A percentile compares a stretch with the other conserved stretches of the same genome.
These are phyloP conservation scores for Aspergillus felis DNA, from an alignment of 2,329 filamentous ascomycete species.

Conservation along the genomic window DNA sequence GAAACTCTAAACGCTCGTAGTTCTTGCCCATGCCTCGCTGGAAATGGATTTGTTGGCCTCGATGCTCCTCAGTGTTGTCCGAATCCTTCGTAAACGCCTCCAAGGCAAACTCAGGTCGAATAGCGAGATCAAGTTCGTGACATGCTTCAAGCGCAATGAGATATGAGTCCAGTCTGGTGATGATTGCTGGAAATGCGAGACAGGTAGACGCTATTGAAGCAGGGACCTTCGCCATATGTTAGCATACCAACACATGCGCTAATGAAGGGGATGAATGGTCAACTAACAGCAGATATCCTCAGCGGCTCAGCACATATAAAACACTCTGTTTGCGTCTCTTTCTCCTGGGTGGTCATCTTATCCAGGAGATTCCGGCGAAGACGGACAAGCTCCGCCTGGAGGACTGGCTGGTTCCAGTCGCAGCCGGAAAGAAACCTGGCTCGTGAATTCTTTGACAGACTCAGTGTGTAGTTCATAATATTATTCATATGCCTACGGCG, in stretches of 20 bases:
- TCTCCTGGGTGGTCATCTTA: constrained; percentile 52
- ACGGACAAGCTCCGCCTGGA: constrained; percentile 69
- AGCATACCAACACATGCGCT: constrained; percentile 3
- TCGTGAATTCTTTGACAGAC: constrained; percentile 63
- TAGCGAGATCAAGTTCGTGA: constrained; percentile 57
- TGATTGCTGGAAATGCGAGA: constrained; percentile 75
- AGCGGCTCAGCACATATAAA: constrained; percentile 75
- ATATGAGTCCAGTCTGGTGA: constrained; percentile 76
- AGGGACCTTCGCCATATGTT: constrained; percentile 55
- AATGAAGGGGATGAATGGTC: not conserved
- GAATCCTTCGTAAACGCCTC: constrained; percentile 93
- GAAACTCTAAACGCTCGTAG: constrained; percentile 89
- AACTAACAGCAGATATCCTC: constrained; percentile 67
- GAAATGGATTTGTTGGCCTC: constrained; percentile 64
- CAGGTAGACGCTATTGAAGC: constrained; percentile 66
- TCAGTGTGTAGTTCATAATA: constrained; percentile 82
- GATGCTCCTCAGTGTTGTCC: constrained; percentile 73
- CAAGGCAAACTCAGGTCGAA: constrained; percentile 67
- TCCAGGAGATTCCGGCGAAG: constrained; percentile 82
- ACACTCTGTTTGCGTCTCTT: constrained; percentile 48
- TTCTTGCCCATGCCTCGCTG: constrained; percentile 87
- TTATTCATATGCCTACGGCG: constrained; percentile 49
- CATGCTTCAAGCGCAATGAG: constrained; percentile 77
- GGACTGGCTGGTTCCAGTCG: constrained; percentile 71
- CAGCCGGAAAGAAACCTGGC: constrained; percentile 47